Base-by-base conservation (phyloP, 2,329 filamentous ascomycete species). In the Phyllosticta capitalensis region DNA sequence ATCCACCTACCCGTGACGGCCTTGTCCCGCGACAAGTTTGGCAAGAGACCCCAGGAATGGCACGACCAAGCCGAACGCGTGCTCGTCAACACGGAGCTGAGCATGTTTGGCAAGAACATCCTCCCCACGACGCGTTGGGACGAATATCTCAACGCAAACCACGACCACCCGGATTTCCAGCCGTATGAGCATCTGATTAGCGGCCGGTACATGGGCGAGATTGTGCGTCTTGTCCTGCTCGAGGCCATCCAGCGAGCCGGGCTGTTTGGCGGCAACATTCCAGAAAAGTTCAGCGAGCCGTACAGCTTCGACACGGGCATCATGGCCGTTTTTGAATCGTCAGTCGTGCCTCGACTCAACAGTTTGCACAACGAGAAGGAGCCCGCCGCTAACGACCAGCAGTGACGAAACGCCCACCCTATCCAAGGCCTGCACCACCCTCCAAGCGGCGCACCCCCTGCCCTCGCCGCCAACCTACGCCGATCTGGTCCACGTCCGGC, bases 171-270 rank as follows among this genome's bases (percentile, higher is more conserved):
- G 0, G 81, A 85, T 69, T 86, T 85, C 64, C 84, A 87, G 64
- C 84, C 84, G 0, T 76, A 86, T 61, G 84, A 87, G 66, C 83
- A 85, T 65, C 79, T 86, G 72, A 79, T 83, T 63, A 83, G 82
- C 10, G 84, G 84, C 19, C 79, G 82, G 17, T 86, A 86, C 66
- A 73, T 86, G 1, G 84, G 83, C 21, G 84, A 87, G 64, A 81
- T 87, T 55, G 79, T 84, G 5, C 78, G 84, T 14, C 71, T 86
- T 26, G 80, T 86, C 59, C 74, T 85, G 9, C 70, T 83, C 6
- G 84, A 87, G 63, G 83, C 82, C 1, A 79, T 84, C 38, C 74
- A 79, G 22, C 79, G 75, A 1, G 78, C 78, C 3, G 77, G 78
- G 4, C 69, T 86, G 21, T 86, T 86, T 67, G 74, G 76, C 30